Evolutionary conservation across 164 flowering plant genomes (phyloP).

Genomic region (Kingdonia uniflora): DNA sequence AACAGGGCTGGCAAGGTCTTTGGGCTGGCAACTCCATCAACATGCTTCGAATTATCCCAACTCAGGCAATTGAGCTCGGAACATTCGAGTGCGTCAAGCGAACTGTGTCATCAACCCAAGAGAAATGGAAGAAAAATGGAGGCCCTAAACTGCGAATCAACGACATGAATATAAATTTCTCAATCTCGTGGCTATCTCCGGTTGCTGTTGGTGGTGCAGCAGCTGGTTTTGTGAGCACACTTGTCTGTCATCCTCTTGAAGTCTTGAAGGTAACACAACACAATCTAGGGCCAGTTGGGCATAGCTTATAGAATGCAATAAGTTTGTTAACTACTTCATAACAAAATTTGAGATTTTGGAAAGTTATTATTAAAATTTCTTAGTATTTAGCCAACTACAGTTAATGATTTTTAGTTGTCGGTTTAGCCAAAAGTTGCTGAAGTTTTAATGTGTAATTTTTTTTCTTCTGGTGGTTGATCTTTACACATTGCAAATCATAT

Average conservation of each 20-base stretch:
- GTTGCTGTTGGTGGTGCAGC: constrained; percentile 96
- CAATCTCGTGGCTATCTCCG: constrained; percentile 86
- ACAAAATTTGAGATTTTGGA: no score
- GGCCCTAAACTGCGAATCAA: constrained; percentile 60
- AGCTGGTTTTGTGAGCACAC: constrained; percentile 84
- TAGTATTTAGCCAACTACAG: no score
- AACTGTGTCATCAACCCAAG: constrained; percentile 62
- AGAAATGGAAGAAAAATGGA: constrained; percentile 43
- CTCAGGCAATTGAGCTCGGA: constrained; percentile 92
- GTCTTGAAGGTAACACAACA: constrained; percentile 67
- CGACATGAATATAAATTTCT: constrained; percentile 32
- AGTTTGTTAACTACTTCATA: no score
- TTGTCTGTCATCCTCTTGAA: constrained; percentile 93
- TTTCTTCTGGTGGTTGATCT: no score
- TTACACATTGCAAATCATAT: no score
- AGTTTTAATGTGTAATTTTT: no score
- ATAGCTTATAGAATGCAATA: no score
- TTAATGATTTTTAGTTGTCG: no score
- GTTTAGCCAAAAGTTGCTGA: no score
- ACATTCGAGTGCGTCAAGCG: constrained; percentile 94
- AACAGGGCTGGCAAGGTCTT: constrained; percentile 90
- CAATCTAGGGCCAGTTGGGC: no score
- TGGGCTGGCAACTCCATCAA: constrained; percentile 94
- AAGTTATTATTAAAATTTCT: no score
- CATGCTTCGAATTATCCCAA: constrained; percentile 89